Evolutionary conservation across 331 rosid species (phyloP).

Genomic region (Quercus lobata): DNA sequence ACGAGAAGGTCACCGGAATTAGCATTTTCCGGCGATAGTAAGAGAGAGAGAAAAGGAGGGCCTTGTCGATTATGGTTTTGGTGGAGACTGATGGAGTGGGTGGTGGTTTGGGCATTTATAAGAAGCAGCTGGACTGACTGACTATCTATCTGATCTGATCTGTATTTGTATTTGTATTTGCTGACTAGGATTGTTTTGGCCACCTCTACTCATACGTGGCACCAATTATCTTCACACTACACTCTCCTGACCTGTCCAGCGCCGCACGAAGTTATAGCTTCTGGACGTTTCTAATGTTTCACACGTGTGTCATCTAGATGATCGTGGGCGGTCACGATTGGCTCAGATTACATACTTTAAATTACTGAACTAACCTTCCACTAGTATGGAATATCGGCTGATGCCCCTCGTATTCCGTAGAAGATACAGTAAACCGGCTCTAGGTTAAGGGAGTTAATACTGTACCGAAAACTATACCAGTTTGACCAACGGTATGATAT

Average conservation of each 20-base stretch:
- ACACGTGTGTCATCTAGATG: conserved; percentile 36
- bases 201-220: conserved; percentile 34
- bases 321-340: conserved; percentile 25
- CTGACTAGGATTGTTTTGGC: conserved; percentile 39
- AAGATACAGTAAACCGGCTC: conserved; percentile 31
- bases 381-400: conserved; percentile 33
- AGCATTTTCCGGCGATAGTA: conserved; percentile 61
- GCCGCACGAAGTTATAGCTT: conserved; percentile 11
- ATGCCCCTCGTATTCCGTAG: conserved; percentile 39
- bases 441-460: accelerated
- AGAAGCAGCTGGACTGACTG: not conserved
- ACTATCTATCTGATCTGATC: too few relatives aligned
- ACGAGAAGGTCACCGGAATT: conserved; percentile 40
- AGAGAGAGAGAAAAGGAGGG: not conserved
- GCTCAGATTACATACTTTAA: not conserved
- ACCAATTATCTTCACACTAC: conserved; percentile 10
- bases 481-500: too few relatives aligned
- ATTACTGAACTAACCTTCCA: conserved; percentile 16
- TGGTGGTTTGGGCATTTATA: conserved; percentile 37
- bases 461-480: accelerated
- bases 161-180: not conserved
- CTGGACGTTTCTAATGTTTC: not conserved
- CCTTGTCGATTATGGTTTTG: not conserved
- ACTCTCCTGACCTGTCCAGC: conserved; percentile 15
- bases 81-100: conserved; percentile 5